Evolutionary conservation across 2,329 filamentous ascomycete species (phyloP).

Genomic region (Monilinia vaccinii-corymbosi): DNA sequence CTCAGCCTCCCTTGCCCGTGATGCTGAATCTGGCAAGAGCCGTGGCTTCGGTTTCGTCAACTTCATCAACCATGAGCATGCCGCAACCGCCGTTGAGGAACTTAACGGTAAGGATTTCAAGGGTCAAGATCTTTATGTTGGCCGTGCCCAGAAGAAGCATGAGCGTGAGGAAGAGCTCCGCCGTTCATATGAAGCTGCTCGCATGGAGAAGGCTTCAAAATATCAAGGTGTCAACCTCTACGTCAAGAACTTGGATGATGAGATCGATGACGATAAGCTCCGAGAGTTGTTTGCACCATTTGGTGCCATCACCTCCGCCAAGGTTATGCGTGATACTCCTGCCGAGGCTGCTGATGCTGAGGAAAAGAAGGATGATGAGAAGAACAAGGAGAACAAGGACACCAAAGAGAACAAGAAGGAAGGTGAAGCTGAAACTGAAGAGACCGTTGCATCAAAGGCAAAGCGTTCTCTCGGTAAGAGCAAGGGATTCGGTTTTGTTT

Average conservation of each 20-base stretch:
- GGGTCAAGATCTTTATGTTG: slow-evolving; percentile 93
- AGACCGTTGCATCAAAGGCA: slow-evolving; percentile 41
- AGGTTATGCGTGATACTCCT: slow-evolving; percentile 92
- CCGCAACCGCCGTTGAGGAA: slow-evolving; percentile 76
- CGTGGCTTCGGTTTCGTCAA: slow-evolving; percentile 96
- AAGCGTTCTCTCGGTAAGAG: slow-evolving; percentile 77
- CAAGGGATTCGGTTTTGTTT: slow-evolving; percentile 99
- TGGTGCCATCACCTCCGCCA: slow-evolving; percentile 94
- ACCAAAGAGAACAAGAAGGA: slow-evolving; percentile 32
- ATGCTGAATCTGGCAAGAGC: slow-evolving; percentile 76
- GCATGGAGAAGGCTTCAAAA: slow-evolving; percentile 97
- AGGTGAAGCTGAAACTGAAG: slow-evolving; percentile 38
- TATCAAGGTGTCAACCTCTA: slow-evolving; percentile 99
- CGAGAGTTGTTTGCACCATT: slow-evolving; percentile 86
- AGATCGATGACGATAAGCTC: slow-evolving; percentile 95
- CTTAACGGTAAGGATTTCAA: slow-evolving; percentile 89
- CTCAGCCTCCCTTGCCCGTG: slow-evolving; percentile 86
- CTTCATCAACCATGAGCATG: slow-evolving; percentile 85
- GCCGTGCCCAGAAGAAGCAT: slow-evolving; percentile 99
- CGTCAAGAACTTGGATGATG: slow-evolving; percentile 97
- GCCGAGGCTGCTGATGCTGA: slow-evolving; percentile 38
- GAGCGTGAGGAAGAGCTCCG: slow-evolving; percentile 99
- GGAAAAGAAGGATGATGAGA: slow-evolving; percentile 41
- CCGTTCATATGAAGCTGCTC: slow-evolving; percentile 96
- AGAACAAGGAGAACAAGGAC: slow-evolving; percentile 28